Percentiles rank a stretch among this genome's conserved stretches.
phyloP scores from a whole-genome alignment of 306 rosid genomes.

The Datisca glomerata region DNA sequence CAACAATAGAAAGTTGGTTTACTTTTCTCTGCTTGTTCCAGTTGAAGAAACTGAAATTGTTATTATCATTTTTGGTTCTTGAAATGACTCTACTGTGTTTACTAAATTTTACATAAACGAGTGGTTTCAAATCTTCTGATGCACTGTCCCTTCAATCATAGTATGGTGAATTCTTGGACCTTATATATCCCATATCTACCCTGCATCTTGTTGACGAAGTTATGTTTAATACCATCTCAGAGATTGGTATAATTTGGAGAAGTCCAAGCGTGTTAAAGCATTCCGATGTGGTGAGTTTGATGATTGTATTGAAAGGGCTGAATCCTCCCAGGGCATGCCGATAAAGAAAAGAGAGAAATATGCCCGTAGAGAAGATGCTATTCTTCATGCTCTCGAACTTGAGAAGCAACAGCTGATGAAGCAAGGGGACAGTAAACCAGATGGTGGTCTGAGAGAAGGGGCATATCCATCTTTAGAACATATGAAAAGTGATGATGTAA shows the following conservation, averaged over 20 bases:
- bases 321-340: conserved; percentile 78
- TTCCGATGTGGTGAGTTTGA: conserved; percentile 96
- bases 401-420: conserved; percentile 57
- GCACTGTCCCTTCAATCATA: no score
- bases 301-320: conserved; percentile 89
- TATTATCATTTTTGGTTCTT: no score
- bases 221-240: conserved; percentile 29
- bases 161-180: no score
- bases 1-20: no score
- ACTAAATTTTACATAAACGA: no score
- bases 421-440: conserved; percentile 34
- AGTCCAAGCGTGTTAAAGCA: conserved; percentile 92
- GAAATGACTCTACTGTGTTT: no score
- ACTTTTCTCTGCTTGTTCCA: no score
- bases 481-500: conserved; percentile 22
- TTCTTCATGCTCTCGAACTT: conserved; percentile 89
- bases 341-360: conserved; percentile 92
- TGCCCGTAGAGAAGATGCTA: conserved; percentile 97
- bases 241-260: conserved; percentile 97
- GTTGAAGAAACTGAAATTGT: no score
- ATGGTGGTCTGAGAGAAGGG: conserved; percentile 28
- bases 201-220: no score
- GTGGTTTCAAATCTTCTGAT: no score
- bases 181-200: no score
- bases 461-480: conserved; percentile 23